Percentiles rank a stretch among this genome's conserved stretches.
phyloP scores from a whole-genome alignment of 768 basidiomycete genomes.

The Leucocoprinus sp. region DNA sequence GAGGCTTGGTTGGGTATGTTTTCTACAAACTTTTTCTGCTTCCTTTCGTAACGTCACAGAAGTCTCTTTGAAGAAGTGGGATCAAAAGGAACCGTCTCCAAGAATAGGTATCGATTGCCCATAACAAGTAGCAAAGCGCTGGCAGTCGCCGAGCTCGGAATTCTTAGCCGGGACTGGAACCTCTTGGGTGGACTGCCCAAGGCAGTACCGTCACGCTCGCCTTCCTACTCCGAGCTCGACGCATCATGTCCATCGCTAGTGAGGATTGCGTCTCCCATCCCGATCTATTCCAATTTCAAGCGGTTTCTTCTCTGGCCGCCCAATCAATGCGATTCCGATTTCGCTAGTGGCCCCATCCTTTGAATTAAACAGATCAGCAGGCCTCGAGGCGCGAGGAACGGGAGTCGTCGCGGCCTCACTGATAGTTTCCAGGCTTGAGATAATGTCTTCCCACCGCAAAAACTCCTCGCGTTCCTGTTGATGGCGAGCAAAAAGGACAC shows the following conservation, averaged over 20 bases:
- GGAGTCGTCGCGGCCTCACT: constrained; percentile 1
- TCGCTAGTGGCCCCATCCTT: neutral
- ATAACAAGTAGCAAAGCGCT: neutral
- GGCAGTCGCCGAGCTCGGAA: neutral
- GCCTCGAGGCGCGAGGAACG: neutral
- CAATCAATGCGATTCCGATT: neutral
- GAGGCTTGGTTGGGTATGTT: too few species aligned
- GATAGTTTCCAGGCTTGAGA: constrained; percentile 16
- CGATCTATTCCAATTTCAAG: constrained; percentile 1
- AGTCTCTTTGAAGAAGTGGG: too few species aligned
- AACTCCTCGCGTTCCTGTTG: constrained; percentile 49
- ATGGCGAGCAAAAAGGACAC: constrained; percentile 53
- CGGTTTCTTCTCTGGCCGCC: constrained; percentile 3
- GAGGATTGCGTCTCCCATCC: too few species aligned
- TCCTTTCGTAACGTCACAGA: too few species aligned
- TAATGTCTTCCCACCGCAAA: constrained; percentile 38
- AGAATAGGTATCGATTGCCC: too few species aligned
- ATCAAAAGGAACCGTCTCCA: too few species aligned
- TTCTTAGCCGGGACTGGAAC: neutral
- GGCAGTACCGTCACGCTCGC: constrained; percentile 3
- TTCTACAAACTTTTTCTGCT: too few species aligned
- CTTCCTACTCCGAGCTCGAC: constrained; percentile 6
- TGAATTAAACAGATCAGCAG: neutral
- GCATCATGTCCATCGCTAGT: constrained; percentile 6
- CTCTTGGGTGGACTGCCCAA: constrained; percentile 7